Conservation (phyloP, 768 basidiomycete genomes). For the Suillus placidus region DNA sequence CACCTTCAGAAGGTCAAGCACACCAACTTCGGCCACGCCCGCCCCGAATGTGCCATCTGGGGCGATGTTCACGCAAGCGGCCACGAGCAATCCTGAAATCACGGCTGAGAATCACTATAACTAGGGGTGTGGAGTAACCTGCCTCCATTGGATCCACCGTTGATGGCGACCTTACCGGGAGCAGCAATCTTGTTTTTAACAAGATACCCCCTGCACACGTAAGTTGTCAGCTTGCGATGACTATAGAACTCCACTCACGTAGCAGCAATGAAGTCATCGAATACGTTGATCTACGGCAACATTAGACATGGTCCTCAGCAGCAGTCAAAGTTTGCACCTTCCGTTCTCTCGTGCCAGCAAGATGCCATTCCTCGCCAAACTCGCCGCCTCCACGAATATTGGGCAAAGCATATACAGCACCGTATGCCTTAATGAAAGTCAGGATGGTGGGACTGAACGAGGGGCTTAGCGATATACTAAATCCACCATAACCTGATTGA, state of each 20-base stretch:
- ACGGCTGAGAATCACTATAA: constrained; percentile 6
- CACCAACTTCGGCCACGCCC: constrained; percentile 80
- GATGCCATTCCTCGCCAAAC: constrained; percentile 87
- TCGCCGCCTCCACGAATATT: constrained; percentile 73
- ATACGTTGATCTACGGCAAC: constrained; percentile 60
- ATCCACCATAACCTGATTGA: constrained; percentile 75
- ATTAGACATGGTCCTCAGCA: constrained; percentile 8
- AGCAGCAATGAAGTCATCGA: constrained; percentile 83
- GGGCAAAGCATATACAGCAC: constrained; percentile 62
- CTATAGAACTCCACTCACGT: constrained; percentile 49
- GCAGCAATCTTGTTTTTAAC: constrained; percentile 73
- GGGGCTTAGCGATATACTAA: constrained; percentile 69
- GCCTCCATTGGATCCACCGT: constrained; percentile 85
- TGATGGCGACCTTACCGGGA: constrained; percentile 71
- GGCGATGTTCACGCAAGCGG: constrained; percentile 82
- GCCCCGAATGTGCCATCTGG: constrained; percentile 78
- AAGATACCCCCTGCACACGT: constrained; percentile 57
- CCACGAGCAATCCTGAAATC: constrained; percentile 67
- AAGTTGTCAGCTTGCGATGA: constrained; percentile 5
- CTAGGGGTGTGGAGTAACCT: constrained; percentile 18
- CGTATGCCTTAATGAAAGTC: constrained; percentile 73
- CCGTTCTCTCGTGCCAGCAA: constrained; percentile 66
- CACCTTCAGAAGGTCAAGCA: constrained; percentile 79
- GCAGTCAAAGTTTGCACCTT: constrained; percentile 48
- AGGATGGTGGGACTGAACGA: constrained; percentile 72